A percentile compares a stretch with the other conserved stretches of the same genome.
Evolutionary conservation across 306 rosid genomes (phyloP).

Genomic region (Hylodesmum podocarpum): DNA sequence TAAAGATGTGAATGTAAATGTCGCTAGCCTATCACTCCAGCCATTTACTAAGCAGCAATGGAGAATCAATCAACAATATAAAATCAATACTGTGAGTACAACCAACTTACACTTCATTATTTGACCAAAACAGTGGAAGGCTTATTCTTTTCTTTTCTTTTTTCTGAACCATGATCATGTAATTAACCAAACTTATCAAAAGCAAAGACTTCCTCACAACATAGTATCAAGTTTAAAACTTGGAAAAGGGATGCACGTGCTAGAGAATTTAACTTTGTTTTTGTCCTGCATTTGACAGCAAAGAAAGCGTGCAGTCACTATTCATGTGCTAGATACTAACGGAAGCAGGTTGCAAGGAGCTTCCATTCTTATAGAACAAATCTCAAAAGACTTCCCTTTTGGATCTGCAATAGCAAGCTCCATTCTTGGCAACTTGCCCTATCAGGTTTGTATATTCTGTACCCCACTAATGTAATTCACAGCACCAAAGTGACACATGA

Average conservation of each 20-base stretch:
- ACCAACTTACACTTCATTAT: neutral
- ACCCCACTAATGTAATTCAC: neutral
- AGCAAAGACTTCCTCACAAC: neutral
- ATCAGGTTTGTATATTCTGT: constrained; percentile 55
- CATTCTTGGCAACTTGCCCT: constrained; percentile 72
- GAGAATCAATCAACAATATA: constrained; percentile 66
- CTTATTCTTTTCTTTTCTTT: neutral
- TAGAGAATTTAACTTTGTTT: neutral
- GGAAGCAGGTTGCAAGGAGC: constrained; percentile 72
- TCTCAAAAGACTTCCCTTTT: constrained; percentile 78
- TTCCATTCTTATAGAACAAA: constrained; percentile 43
- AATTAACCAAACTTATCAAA: neutral
- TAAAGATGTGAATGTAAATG: constrained; percentile 38
- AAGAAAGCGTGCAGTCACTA: constrained; percentile 73
- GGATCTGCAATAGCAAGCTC: constrained; percentile 90
- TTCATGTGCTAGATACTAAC: constrained; percentile 64
- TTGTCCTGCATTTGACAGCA: constrained; percentile 37
- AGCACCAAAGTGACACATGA: neutral
- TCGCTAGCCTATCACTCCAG: constrained; percentile 69
- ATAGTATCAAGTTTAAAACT: neutral
- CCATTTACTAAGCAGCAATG: constrained; percentile 75
- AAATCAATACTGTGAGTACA: constrained; percentile 59
- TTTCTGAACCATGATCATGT: neutral
- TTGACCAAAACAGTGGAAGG: neutral
- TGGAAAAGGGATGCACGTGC: neutral